phyloP scores from a whole-genome alignment of 768 basidiomycete genomes.

The Hygrophoropsis aurantiaca region DNA sequence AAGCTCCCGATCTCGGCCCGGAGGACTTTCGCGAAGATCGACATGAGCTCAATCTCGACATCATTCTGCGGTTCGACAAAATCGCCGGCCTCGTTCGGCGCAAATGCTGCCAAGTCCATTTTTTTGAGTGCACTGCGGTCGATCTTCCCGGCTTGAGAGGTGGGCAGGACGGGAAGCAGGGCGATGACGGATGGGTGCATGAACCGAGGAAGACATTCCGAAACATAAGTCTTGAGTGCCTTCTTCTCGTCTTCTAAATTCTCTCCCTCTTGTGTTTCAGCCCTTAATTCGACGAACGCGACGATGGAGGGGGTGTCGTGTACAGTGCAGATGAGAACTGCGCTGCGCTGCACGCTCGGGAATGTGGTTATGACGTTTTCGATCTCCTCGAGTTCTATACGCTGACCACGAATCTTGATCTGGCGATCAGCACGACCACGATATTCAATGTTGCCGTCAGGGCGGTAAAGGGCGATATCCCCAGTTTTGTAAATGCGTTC shows the following conservation, averaged over 20 bases:
- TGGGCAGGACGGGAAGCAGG: slow-evolving; percentile 19
- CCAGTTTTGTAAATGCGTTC: slow-evolving; percentile 32
- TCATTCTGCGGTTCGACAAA: slow-evolving; percentile 25
- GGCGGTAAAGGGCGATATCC: slow-evolving; percentile 26
- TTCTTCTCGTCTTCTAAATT: slow-evolving; percentile 7
- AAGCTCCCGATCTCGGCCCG: slow-evolving; percentile 19
- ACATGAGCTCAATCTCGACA: slow-evolving; percentile 25
- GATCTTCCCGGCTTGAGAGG: slow-evolving; percentile 27
- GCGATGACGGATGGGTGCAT: slow-evolving; percentile 31
- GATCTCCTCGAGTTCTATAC: slow-evolving; percentile 33
- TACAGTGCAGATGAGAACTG: slow-evolving; percentile 24
- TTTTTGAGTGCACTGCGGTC: slow-evolving; percentile 26
- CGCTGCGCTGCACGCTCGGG: slow-evolving; percentile 15
- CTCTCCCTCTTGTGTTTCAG: slow-evolving; percentile 12
- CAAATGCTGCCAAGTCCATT: slow-evolving; percentile 23
- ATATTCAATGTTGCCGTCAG: slow-evolving; percentile 29
- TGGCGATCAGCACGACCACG: slow-evolving; percentile 33
- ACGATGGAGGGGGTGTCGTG: slow-evolving; percentile 29
- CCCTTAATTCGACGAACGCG: slow-evolving; percentile 28
- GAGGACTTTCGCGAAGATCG: slow-evolving; percentile 21
- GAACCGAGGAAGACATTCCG: slow-evolving; percentile 30
- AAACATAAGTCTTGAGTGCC: slow-evolving; percentile 21
- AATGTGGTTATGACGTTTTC: slow-evolving; percentile 29
- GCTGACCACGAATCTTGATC: slow-evolving; percentile 32
- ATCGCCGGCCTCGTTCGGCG: slow-evolving; percentile 18